Percentiles rank a stretch among this genome's conserved stretches.
Evolutionary conservation across 441 rosid species (phyloP).

Genomic region (Rhodomyrtus psidioides): DNA sequence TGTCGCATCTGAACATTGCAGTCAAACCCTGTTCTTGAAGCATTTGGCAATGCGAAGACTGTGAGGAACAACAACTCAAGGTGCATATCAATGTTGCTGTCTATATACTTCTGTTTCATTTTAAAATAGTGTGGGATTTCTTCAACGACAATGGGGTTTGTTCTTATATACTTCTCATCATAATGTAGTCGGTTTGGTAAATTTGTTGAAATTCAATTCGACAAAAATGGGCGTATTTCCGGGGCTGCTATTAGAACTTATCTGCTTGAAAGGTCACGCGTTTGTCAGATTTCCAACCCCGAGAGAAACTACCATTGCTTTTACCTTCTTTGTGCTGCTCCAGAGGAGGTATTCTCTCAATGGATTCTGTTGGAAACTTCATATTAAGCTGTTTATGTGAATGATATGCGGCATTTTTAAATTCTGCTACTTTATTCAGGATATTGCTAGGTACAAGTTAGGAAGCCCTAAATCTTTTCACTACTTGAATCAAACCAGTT

Average conservation of each 20-base stretch:
- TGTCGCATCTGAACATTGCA: slow-evolving; percentile 13
- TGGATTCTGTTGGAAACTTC: background rate
- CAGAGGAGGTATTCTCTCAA: slow-evolving; percentile 41
- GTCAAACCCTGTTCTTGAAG: slow-evolving; percentile 73
- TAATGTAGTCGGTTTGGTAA: slow-evolving; percentile 62
- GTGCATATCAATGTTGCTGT: slow-evolving; percentile 11
- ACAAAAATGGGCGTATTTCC: slow-evolving; percentile 68
- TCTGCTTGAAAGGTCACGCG: slow-evolving; percentile 68
- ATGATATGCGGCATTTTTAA: background rate
- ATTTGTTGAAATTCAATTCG: slow-evolving; percentile 71
- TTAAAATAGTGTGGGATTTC: background rate
- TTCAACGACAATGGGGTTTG: background rate
- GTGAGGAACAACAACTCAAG: slow-evolving; percentile 68
- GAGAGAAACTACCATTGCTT: slow-evolving; percentile 76
- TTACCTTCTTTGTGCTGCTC: slow-evolving; percentile 74
- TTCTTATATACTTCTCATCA: background rate
- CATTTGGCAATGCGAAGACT: slow-evolving; percentile 72
- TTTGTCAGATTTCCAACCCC: slow-evolving; percentile 66
- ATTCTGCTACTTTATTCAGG: slow-evolving; percentile 26
- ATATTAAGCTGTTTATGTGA: background rate
- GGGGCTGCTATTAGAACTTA: slow-evolving; percentile 75
- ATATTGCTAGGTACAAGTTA: slow-evolving; percentile 43
- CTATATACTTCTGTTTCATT: background rate
- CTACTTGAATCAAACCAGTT: slow-evolving; percentile 56
- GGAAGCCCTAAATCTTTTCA: slow-evolving; percentile 46